phyloP scores from a whole-genome alignment of 768 basidiomycete species.

The Boletus fagicola region DNA sequence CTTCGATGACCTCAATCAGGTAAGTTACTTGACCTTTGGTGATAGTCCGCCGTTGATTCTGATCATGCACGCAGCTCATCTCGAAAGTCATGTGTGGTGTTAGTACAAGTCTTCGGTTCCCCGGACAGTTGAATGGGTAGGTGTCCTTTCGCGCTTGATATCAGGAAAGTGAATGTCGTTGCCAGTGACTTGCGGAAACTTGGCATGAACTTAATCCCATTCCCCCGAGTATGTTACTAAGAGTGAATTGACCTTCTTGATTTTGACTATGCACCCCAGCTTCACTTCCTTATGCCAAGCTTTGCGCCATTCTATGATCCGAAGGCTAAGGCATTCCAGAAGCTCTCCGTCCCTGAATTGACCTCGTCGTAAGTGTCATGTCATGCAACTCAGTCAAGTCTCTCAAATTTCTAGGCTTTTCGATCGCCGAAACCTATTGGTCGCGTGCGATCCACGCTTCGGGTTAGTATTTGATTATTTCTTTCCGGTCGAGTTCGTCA shows the following conservation, averaged over 20 bases:
- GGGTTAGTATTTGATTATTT: constrained; percentile 43
- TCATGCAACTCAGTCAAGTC: not conserved
- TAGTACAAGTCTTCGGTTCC: constrained; percentile 88
- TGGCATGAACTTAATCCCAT: constrained; percentile 92
- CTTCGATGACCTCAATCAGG: constrained; percentile 69
- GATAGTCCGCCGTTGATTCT: not conserved
- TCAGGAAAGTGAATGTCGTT: constrained; percentile 4
- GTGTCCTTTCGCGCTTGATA: constrained; percentile 16
- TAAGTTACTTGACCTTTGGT: constrained; percentile 30
- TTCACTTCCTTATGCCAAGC: constrained; percentile 96
- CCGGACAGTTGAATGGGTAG: constrained; percentile 89
- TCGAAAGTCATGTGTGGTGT: constrained; percentile 93
- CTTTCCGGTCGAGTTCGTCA: not conserved
- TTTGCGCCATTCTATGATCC: constrained; percentile 86
- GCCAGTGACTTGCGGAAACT: constrained; percentile 82
- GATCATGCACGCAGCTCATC: constrained; percentile 49
- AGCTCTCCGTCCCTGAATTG: constrained; percentile 62
- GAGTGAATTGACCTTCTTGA: not conserved
- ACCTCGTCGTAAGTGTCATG: constrained; percentile 60
- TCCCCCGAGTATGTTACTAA: constrained; percentile 71
- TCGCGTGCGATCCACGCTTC: constrained; percentile 77
- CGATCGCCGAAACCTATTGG: constrained; percentile 75
- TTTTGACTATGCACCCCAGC: constrained; percentile 40
- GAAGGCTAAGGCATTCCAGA: constrained; percentile 58
- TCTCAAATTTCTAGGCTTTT: constrained; percentile 54